phyloP scores from a whole-genome alignment of 2,329 filamentous ascomycete genomes.

The Blumeriella jaapii region DNA sequence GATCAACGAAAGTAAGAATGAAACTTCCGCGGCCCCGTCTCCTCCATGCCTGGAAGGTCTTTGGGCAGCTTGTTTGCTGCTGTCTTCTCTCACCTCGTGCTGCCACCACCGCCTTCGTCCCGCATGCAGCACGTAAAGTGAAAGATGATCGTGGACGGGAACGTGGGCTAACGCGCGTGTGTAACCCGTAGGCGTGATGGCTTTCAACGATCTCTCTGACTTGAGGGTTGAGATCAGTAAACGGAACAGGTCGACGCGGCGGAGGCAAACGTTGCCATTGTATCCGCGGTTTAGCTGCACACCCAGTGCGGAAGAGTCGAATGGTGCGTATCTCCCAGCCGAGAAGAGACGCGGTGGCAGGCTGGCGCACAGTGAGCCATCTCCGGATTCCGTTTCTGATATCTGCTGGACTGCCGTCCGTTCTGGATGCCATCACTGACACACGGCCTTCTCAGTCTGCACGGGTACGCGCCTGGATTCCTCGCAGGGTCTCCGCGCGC shows the following conservation, averaged over 20 bases:
- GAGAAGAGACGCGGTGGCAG: not conserved
- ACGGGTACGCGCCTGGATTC: conserved; percentile 3
- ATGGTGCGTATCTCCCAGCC: conserved; percentile 2
- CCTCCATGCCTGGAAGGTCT: conserved; percentile 1
- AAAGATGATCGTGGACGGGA: no score
- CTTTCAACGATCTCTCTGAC: conserved; percentile 1
- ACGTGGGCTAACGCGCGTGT: no score
- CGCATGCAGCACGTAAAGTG: no score
- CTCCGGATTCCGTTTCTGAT: no score
- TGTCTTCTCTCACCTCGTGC: not conserved
- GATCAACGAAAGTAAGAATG: conserved; percentile 9
- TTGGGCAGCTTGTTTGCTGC: no score
- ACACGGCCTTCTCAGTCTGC: not conserved
- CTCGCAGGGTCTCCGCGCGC: conserved; percentile 7
- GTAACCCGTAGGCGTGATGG: not conserved
- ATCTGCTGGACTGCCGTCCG: not conserved
- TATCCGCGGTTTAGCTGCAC: conserved; percentile 1
- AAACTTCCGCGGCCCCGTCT: not conserved
- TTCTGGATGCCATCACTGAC: not conserved
- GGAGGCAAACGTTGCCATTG: not conserved
- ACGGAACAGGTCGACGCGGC: not conserved
- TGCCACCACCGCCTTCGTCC: no score
- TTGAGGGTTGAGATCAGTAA: not conserved
- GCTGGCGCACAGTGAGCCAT: not conserved
- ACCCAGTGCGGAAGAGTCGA: not conserved